Evolutionary conservation across 129 eudicot genomes (phyloP).

Genomic region (Arctium lappa): DNA sequence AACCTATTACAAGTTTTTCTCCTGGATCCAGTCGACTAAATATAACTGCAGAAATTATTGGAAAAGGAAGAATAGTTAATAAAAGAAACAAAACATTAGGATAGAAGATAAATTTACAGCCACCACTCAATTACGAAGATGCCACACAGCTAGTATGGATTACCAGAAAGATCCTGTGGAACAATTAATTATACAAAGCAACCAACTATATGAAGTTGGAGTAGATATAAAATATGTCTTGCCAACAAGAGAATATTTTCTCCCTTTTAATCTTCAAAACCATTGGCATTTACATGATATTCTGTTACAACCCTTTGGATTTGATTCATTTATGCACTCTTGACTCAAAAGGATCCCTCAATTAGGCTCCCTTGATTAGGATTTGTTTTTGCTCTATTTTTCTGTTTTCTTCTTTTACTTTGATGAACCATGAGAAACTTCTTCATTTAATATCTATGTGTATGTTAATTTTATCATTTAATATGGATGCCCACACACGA

Average conservation of each 20-base stretch:
- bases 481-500: neutral
- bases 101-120: neutral
- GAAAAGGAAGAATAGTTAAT: neutral
- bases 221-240: neutral
- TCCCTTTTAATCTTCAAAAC: neutral
- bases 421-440: neutral
- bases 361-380: neutral
- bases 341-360: neutral
- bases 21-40: constrained; percentile 92
- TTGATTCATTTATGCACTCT: neutral
- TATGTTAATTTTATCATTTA: no score
- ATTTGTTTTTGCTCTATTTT: neutral
- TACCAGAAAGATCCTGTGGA: neutral
- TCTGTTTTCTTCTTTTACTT: neutral
- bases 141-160: neutral
- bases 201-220: neutral
- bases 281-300: neutral
- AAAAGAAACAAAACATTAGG: neutral
- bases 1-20: constrained; percentile 90
- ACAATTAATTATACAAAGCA: neutral
- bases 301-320: neutral
- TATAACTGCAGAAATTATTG: constrained; percentile 44
- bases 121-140: neutral
- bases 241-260: neutral
- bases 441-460: neutral